Evolutionary conservation across 169 alveolate species (phyloP).

Genomic region (Amoebophrya sp.): DNA sequence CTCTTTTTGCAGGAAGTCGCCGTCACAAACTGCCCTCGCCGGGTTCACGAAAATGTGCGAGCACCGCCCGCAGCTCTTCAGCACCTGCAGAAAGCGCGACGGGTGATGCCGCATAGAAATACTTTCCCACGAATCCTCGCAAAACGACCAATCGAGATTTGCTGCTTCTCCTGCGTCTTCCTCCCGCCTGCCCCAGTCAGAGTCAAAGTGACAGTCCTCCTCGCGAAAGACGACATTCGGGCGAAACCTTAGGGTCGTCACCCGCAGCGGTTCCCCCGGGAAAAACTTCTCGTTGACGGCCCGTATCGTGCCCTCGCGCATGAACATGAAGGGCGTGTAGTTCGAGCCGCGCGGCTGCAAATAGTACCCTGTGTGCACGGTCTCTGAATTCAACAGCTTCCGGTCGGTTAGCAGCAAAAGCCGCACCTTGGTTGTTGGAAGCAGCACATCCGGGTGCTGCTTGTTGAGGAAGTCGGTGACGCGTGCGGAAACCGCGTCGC

Average conservation of each 20-base stretch:
- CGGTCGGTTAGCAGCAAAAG: no score
- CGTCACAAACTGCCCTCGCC: neutral
- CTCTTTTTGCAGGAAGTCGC: neutral
- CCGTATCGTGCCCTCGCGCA: neutral
- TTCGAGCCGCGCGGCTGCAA: neutral
- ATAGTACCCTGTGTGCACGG: neutral
- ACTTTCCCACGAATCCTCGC: no score
- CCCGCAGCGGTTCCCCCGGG: neutral
- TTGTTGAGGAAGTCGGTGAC: neutral
- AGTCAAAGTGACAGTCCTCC: no score
- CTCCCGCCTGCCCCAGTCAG: no score
- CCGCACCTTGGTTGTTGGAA: no score
- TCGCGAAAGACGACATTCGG: neutral
- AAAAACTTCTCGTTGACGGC: neutral
- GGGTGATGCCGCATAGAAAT: no score
- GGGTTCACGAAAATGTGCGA: neutral
- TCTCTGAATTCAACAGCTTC: no score
- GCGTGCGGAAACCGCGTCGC: neutral
- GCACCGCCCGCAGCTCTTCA: neutral
- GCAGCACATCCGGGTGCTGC: no score
- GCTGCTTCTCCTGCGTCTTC: no score
- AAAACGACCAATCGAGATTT: no score
- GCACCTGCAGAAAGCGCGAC: no score
- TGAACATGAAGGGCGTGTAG: neutral
- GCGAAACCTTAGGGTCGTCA: neutral